These are phyloP conservation scores for Forsythia viridissima DNA, from an alignment of 257 asterid genomes.

Conservation along the genomic window DNA sequence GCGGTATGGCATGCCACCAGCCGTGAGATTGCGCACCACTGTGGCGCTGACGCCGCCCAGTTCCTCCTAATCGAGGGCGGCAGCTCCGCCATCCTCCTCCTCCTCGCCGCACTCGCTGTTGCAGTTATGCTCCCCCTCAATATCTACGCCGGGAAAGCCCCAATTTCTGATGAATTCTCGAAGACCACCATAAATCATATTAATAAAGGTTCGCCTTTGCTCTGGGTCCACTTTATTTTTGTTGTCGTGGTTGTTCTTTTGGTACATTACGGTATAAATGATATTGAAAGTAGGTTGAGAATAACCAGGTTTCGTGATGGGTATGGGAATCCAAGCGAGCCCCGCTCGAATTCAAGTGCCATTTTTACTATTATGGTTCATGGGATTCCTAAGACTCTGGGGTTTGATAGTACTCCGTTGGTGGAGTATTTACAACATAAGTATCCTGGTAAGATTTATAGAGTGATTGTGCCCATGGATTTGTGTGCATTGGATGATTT, in stretches of 20 bases:
- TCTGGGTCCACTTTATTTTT: conserved; percentile 90
- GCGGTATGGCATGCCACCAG: conserved; percentile 98
- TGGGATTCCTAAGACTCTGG: conserved; percentile 82
- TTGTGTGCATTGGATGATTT: conserved; percentile 94
- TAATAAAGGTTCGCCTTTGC: conserved; percentile 79
- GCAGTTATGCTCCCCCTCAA: conserved; percentile 73
- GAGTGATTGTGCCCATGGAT: conserved; percentile 93
- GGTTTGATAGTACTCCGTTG: conserved; percentile 74
- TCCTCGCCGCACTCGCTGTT: conserved; percentile 64
- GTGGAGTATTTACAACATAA: conserved; percentile 79
- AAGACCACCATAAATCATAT: conserved; percentile 86
- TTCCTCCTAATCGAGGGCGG: conserved; percentile 93
- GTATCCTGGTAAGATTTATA: conserved; percentile 85
- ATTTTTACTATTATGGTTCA: conserved; percentile 82
- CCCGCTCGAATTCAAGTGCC: conserved; percentile 66
- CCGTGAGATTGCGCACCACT: conserved; percentile 85
- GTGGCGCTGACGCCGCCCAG: conserved; percentile 99
- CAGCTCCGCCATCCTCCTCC: conserved; percentile 67
- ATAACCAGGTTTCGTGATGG: conserved; percentile 83
- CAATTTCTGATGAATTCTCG: conserved; percentile 82
- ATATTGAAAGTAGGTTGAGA: conserved; percentile 64
- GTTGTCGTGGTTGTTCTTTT: conserved; percentile 72
- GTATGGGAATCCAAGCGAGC: conserved; percentile 75
- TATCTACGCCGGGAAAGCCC: conserved; percentile 69
- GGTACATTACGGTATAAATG: conserved; percentile 80